Evolutionary conservation across 768 basidiomycete genomes (phyloP), one percentile per base, ranked within the genome.

Genomic region (Boletus subparvulus): DNA sequence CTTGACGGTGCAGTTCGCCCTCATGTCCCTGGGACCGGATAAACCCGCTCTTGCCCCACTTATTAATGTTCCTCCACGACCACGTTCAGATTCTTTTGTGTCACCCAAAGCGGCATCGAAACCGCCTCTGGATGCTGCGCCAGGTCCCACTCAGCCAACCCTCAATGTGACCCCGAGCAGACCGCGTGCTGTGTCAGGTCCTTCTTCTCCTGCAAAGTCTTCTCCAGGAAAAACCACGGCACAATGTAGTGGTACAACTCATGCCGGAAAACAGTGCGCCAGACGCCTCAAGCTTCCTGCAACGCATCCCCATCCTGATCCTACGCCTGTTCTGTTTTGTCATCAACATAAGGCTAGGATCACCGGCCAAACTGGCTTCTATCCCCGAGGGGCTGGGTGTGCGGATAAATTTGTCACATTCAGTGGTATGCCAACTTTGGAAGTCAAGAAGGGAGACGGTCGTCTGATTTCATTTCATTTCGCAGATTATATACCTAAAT

Each of bases 401-500:
- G 40, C 46, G 14, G 72, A 62, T 43, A 75, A 73, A 56, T 87
- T 80, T 76, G 75, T 91, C 19, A 71, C 77, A 26, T 90, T 88
- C 65, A 74, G 75, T 53, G 78, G 88, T 87, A 65, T 62, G 74
- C 58, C 40, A 45, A 37, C 17, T 53, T 44, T 50, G 8, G 10
- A 45, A 47, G 45, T 52, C 48, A 26, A 47, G 14, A 16, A 39
- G 35, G 40, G 48, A 47, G 35, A 46, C 33, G 40, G 33, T 42
- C 51, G 32, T 59, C 48, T 65, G 52, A 47, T 49, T 50, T 52
- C 40, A 47, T 43, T 47, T 43, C 43, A 21, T 21, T 21, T 21
- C 21, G 36, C 55, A 90, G 90, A 82, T 61, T 91, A 84, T 79
- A 86, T 92, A 61, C 86, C 88, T 9, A 60, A 69, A 26, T 89